Percentiles rank a stretch among this genome's conserved stretches.
Evolutionary conservation across 805 yeast species (phyloP).

Genomic region (Starmera pachycereana): DNA sequence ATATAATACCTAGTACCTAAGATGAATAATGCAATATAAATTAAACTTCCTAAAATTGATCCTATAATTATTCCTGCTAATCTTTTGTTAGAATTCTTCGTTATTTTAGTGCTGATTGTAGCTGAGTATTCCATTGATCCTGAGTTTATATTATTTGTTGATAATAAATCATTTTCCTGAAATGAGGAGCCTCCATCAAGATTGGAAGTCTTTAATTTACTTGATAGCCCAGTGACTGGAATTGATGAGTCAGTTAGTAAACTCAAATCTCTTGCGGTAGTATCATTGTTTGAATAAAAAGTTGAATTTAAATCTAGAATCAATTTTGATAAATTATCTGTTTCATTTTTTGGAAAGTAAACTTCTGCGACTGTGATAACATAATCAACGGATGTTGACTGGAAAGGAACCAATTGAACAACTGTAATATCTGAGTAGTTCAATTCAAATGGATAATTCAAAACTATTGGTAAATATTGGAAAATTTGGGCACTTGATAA

Average conservation of each 20-base stretch:
- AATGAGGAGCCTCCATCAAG: constrained; percentile 9
- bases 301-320: constrained; percentile 42
- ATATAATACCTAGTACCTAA: constrained; percentile 42
- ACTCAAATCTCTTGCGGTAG: constrained; percentile 48
- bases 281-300: constrained; percentile 49
- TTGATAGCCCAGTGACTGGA: constrained; percentile 39
- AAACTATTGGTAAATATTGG: constrained; percentile 69
- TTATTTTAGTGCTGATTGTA: constrained; percentile 7
- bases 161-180: constrained; percentile 5
- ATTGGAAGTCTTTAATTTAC: constrained; percentile 3
- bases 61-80: constrained; percentile 79
- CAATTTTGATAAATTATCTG: constrained; percentile 37
- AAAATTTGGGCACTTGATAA: constrained; percentile 78
- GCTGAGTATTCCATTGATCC: constrained; percentile 23
- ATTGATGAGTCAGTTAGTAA: constrained; percentile 61
- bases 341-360: constrained; percentile 55
- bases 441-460: constrained; percentile 49
- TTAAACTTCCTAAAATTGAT: constrained; percentile 64
- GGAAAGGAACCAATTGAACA: constrained; percentile 64
- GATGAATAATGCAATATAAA: constrained; percentile 53
- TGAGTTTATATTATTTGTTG: constrained; percentile 7
- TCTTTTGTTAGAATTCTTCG: constrained; percentile 27
- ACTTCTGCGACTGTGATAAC: constrained; percentile 84
- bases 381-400: constrained; percentile 44
- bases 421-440: constrained; percentile 40